phyloP scores from a whole-genome alignment of 805 yeast genomes.

The Ogataea dorogensis region DNA sequence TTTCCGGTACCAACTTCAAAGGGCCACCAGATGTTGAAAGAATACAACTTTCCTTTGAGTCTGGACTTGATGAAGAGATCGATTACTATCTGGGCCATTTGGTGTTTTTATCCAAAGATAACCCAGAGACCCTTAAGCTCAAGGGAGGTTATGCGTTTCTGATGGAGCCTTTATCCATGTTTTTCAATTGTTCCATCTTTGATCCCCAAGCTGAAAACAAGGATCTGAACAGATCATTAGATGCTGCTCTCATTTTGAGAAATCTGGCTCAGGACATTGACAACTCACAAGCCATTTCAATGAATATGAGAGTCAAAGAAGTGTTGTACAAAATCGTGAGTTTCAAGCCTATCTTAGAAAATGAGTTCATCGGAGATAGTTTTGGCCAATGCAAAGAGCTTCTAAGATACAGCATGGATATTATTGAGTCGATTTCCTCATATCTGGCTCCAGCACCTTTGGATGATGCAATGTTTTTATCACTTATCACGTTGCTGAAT shows the following conservation, averaged over 20 bases:
- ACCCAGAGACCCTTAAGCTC: slow-evolving; percentile 40
- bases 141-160: slow-evolving; percentile 40
- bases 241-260: slow-evolving; percentile 66
- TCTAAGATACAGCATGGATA: slow-evolving; percentile 67
- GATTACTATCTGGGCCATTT: slow-evolving; percentile 68
- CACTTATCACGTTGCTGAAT: slow-evolving; percentile 50
- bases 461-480: slow-evolving; percentile 65
- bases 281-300: slow-evolving; percentile 75
- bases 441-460: slow-evolving; percentile 73
- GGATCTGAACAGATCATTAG: slow-evolving; percentile 34
- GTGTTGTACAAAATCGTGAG: slow-evolving; percentile 50
- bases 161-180: slow-evolving; percentile 33
- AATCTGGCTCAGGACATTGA: slow-evolving; percentile 81
- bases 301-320: slow-evolving; percentile 36
- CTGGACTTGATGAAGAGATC: slow-evolving; percentile 64
- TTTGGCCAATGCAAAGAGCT: slow-evolving; percentile 51
- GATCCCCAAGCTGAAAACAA: slow-evolving; percentile 19
- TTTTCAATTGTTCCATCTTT: slow-evolving; percentile 21
- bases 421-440: slow-evolving; percentile 80
- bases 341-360: slow-evolving; percentile 24
- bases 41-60: slow-evolving; percentile 65
- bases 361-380: slow-evolving; percentile 29
- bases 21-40: slow-evolving; percentile 68
- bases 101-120: slow-evolving; percentile 41
- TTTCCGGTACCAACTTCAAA: slow-evolving; percentile 37